Base-by-base conservation (phyloP, 768 basidiomycete genomes). In the Naematelia aurantialba region DNA sequence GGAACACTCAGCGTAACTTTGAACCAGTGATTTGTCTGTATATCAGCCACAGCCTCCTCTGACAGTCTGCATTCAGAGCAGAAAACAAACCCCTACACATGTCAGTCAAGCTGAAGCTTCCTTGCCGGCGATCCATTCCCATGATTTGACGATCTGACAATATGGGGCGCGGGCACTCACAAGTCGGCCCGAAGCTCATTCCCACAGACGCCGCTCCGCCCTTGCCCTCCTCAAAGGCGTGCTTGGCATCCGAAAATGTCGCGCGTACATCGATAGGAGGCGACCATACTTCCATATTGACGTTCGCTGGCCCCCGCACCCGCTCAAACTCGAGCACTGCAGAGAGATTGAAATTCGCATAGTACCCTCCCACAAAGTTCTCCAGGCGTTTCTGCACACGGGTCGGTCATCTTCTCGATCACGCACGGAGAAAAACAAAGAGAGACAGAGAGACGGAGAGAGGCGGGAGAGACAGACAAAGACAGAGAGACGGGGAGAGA, bases 11-110 rank as follows among this genome's bases (percentile, higher is more conserved):
- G 71, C 11, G 83, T 83, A 31, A 97, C 86, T 67, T 90, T 91
- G 85, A 87, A 92, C 94, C 93, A 97, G 75, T 97, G 92, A 67
- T 94, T 93, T n/a, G 88, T 87, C 89, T 52, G 50, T 14, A 12
- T 39, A 52, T 22, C 25, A 52, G 50, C 10, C 50, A 52, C 34
- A n/a, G n/a, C n/a, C n/a, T n/a, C n/a, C n/a, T n/a, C 17, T 39
- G 34, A 39, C 34, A 17, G 34, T 39, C 17, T 17, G 17, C 8
- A 39, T 39, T 27, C 19, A 12, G 14, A 14, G 21, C 3, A 52
- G 21, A 26, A 14, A 5, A 25, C 50, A 10, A 17, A 52, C 50
- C 50, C 50, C 50, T 52, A 13, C 25, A 52, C 8, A 52, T 12
- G 47, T 48, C 47, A 48, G 47, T 25, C 13, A n/a, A 1, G 47